A percentile compares a stretch with the other conserved stretches of the same genome.
phyloP scores from a whole-genome alignment of 164 flowering plant species.

The Vitis rotundifolia region DNA sequence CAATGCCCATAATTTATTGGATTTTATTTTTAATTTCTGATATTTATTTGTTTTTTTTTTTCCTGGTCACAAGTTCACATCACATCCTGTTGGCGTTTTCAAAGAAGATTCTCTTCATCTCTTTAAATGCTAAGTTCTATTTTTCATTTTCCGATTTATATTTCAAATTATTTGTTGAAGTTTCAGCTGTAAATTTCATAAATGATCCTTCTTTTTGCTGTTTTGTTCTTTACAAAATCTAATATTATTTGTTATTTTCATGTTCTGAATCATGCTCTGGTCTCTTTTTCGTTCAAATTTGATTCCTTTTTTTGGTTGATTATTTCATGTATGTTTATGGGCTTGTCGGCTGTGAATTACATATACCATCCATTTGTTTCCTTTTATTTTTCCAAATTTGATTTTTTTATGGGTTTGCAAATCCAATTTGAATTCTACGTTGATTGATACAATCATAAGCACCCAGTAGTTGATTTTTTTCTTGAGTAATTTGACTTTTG shows the following conservation, averaged over 20 bases:
- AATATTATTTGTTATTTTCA: too few species aligned
- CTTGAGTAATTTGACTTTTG: not conserved
- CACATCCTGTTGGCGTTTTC: not conserved
- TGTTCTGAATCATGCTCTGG: too few species aligned
- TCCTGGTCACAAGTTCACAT: not conserved
- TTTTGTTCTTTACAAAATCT: not conserved
- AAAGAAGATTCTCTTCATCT: not conserved
- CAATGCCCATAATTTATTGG: not conserved
- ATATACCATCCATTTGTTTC: too few species aligned
- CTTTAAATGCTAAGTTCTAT: not conserved
- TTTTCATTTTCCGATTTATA: not conserved
- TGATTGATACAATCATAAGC: too few species aligned
- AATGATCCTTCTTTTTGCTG: not conserved
- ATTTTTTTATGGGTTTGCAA: too few species aligned
- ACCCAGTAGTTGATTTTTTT: not conserved
- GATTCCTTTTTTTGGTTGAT: too few species aligned
- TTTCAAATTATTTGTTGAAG: not conserved
- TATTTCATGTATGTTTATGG: too few species aligned
- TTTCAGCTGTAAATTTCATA: not conserved
- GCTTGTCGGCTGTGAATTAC: too few species aligned
- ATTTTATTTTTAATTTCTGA: not conserved
- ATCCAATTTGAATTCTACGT: too few species aligned
- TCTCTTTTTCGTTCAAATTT: too few species aligned
- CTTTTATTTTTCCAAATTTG: too few species aligned
- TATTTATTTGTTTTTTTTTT: not conserved